Conservation (phyloP, 2,329 filamentous ascomycete species). For the Scytalidium sp. region DNA sequence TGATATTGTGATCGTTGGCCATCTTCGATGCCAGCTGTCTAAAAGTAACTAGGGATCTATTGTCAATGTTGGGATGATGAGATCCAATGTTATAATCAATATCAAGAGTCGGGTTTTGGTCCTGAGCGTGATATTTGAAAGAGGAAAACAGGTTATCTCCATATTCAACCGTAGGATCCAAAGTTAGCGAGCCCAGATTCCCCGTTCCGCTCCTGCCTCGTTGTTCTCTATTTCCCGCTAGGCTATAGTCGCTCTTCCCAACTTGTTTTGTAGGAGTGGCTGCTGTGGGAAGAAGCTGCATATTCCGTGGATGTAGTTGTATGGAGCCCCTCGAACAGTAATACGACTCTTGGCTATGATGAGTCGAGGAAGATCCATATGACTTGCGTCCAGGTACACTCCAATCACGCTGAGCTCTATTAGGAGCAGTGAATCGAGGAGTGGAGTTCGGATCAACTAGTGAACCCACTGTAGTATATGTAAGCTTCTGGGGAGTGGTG, state of each 20-base stretch:
- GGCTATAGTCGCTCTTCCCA: background rate
- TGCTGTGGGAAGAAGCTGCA: constrained; percentile 23
- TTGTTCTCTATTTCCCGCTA: background rate
- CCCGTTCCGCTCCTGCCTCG: background rate
- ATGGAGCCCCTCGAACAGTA: background rate
- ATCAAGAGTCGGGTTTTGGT: background rate
- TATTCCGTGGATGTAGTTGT: constrained; percentile 20
- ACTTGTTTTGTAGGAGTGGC: background rate
- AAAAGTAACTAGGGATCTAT: background rate
- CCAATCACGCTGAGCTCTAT: constrained; percentile 31
- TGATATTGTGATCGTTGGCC: background rate
- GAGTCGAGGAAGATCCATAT: background rate
- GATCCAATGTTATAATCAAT: background rate
- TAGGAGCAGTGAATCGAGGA: constrained; percentile 27
- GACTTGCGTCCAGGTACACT: background rate
- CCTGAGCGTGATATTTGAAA: background rate
- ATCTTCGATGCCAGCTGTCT: background rate
- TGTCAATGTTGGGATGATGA: background rate
- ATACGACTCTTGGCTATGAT: background rate
- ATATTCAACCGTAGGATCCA: background rate
- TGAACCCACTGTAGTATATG: constrained; percentile 33
- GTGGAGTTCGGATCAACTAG: constrained; percentile 25
- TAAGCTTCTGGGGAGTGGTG: constrained; percentile 22
- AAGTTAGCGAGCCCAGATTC: background rate
- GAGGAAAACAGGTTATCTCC: background rate